Evolutionary conservation across 768 basidiomycete species (phyloP), one percentile per base, ranked within the genome.

Genomic region (Tephrocybe sp.): DNA sequence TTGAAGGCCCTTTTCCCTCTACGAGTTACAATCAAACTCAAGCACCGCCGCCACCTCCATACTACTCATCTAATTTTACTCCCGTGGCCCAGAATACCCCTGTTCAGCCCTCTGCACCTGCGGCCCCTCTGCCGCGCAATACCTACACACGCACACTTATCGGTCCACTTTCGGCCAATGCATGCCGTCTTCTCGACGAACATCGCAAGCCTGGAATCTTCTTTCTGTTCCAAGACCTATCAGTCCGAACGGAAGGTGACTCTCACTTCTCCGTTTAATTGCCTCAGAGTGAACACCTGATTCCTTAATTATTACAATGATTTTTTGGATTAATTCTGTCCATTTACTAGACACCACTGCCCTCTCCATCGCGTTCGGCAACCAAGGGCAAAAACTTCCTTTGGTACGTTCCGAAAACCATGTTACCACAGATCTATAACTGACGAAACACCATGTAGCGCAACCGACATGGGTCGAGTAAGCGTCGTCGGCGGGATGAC

Each of bases 151-250:
- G 92, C 45, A 94, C 93, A 1, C 80, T 97, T 6, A 91, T 97
- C 49, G 94, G 94, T 8, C 89, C 92, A 1, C 76, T 95, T 13
- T 87, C 87, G 15, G 83, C 91, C 24, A 90, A 91, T 63, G 94
- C 91, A 13, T 88, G 86, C 65, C 82, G 86, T 42, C 75, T 97
- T 43, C 70, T 82, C 49, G 93, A 95, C 63, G 89, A 92, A 61
- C 83, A 93, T 65, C 85, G 88, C 53, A 83, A 85, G 54, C 77
- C 81, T 43, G 94, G 94, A 6, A 86, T 97, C 54, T 97, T 92
- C 68, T 97, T 97, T 72, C 83, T 97, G 53, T 92, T 94, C 70
- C 92, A 93, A 64, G 94, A 97, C 69, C 70, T 97, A 45, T 93
- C 91, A 39, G 88, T 97, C 41, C 81, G 94, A 49, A 94, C 91